Conservation (phyloP, 352 stramenopile species). For the Phytopythium helicoides region DNA sequence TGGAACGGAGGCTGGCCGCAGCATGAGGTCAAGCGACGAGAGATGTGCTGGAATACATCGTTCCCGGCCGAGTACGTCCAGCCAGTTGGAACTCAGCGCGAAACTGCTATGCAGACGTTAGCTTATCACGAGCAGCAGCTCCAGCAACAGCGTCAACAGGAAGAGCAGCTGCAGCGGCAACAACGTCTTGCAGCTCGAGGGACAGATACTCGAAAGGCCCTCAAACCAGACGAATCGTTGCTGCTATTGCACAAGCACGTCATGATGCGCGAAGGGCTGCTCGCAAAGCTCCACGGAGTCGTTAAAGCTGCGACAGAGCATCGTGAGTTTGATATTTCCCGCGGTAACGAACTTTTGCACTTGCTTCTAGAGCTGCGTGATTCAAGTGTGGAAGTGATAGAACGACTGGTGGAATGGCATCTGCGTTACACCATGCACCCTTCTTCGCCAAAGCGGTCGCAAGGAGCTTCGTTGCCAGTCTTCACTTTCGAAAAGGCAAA, state of each 20-base stretch:
- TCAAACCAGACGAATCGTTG: constrained; percentile 7
- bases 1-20: not conserved
- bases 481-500: constrained; percentile 59
- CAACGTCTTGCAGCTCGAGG: constrained; percentile 8
- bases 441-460: constrained; percentile 9
- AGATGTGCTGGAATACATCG: constrained; percentile 72
- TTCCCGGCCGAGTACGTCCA: constrained; percentile 64
- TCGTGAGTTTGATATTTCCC: constrained; percentile 34
- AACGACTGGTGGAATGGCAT: constrained; percentile 59
- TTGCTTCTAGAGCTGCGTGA: constrained; percentile 66
- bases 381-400: constrained; percentile 48
- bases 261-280: constrained; percentile 53
- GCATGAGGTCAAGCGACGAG: constrained; percentile 42
- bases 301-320: constrained; percentile 20
- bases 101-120: constrained; percentile 52
- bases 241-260: constrained; percentile 54
- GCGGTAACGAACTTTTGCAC: constrained; percentile 55
- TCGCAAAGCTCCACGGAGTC: constrained; percentile 48
- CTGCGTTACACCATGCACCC: constrained; percentile 15
- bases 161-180: constrained; percentile 13
- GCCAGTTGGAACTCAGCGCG: constrained; percentile 19
- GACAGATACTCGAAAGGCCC: not conserved
- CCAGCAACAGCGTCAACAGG: constrained; percentile 14
- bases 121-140: constrained; percentile 53
- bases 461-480: constrained; percentile 13